Evolutionary conservation across 1,284 basidiomycete species (phyloP).

Genomic region (Apiotrichum domesticum): DNA sequence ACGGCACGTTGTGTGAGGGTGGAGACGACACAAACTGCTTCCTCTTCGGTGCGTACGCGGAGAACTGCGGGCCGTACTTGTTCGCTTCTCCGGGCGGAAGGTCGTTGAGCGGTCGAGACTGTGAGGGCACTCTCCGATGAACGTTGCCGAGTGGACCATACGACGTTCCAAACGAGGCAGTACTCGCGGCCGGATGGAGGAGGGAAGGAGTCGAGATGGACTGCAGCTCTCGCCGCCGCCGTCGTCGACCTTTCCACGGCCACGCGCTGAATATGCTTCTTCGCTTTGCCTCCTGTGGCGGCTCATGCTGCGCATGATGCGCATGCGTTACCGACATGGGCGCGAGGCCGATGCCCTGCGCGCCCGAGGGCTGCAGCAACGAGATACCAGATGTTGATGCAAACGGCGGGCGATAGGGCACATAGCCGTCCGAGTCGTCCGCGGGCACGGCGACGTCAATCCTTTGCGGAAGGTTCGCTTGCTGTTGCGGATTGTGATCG

Average conservation of each 20-base stretch:
- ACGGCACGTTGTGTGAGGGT: neutral
- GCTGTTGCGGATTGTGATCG: neutral
- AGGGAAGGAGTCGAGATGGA: slow-evolving; percentile 6
- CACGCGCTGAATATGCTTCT: slow-evolving; percentile 3
- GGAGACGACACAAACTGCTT: neutral
- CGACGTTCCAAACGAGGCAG: neutral
- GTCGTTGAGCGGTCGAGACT: neutral
- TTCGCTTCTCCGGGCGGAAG: neutral
- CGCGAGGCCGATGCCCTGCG: slow-evolving; percentile 14
- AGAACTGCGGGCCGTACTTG: neutral
- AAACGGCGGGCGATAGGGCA: slow-evolving; percentile 17
- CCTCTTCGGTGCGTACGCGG: neutral
- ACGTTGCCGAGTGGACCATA: neutral
- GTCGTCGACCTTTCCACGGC: slow-evolving; percentile 4
- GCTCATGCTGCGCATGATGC: neutral
- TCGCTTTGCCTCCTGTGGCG: neutral
- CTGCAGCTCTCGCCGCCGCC: neutral
- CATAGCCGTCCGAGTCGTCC: slow-evolving; percentile 10
- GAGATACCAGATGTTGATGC: slow-evolving; percentile 1
- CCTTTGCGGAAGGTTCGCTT: neutral
- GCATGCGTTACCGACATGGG: neutral
- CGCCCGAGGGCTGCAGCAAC: slow-evolving; percentile 10
- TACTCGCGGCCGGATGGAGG: neutral
- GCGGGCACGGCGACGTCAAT: neutral
- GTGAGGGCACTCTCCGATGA: neutral